Evolutionary conservation across 2,329 filamentous ascomycete species (phyloP).

Genomic region (Fusarium decemcellulare): DNA sequence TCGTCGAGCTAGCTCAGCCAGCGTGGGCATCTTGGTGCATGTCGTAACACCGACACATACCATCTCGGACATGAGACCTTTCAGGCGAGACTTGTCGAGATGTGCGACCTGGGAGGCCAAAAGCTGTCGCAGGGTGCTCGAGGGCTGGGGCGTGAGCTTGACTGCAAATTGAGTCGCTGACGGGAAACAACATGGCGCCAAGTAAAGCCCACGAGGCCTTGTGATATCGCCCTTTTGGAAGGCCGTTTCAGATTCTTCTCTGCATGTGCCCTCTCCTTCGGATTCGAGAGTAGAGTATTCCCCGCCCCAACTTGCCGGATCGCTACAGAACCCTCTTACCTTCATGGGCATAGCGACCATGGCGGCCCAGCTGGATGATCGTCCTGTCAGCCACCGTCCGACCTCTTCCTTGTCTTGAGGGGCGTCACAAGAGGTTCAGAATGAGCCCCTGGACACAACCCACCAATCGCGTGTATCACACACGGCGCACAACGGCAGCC

Average conservation of each 20-base stretch:
- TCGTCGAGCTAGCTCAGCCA: constrained; percentile 16
- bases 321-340: constrained; percentile 28
- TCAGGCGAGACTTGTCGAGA: constrained; percentile 41
- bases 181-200: constrained; percentile 43
- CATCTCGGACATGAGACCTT: constrained; percentile 35
- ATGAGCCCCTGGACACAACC: constrained; percentile 19
- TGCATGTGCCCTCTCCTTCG: constrained; percentile 30
- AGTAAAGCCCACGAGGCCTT: constrained; percentile 39
- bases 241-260: constrained; percentile 33
- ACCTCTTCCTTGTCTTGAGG: constrained; percentile 18
- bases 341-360: constrained; percentile 13
- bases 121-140: constrained; percentile 14
- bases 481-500: constrained; percentile 28
- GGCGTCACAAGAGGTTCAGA: constrained; percentile 28
- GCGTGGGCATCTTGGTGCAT: constrained; percentile 29
- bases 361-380: constrained; percentile 27
- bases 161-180: constrained; percentile 33
- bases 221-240: constrained; percentile 36
- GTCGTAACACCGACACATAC: constrained; percentile 34
- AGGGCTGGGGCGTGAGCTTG: constrained; percentile 17
- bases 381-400: constrained; percentile 25
- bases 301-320: constrained; percentile 30
- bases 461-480: constrained; percentile 38
- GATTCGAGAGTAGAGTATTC: constrained; percentile 29
- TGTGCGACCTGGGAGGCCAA: constrained; percentile 36